Evolutionary conservation across 2,329 filamentous ascomycete species (phyloP).

Genomic region (Coniella vitis): DNA sequence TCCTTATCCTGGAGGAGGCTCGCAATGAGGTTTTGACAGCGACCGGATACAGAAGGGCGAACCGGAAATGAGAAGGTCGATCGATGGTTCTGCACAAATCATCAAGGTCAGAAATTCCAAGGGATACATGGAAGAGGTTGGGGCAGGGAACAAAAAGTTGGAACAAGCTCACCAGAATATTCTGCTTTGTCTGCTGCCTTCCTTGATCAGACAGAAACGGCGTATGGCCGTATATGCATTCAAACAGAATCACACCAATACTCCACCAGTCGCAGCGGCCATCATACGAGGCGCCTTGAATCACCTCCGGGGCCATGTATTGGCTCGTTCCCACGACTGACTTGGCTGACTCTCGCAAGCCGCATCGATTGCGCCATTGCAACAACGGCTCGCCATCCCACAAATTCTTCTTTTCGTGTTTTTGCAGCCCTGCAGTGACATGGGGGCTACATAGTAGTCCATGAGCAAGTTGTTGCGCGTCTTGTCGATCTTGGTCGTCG

Average conservation of each 20-base stretch:
- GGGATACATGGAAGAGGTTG: too few relatives aligned
- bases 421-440: slow-evolving; percentile 32
- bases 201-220: slow-evolving; percentile 78
- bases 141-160: not conserved
- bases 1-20: slow-evolving; percentile 69
- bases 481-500: slow-evolving; percentile 62
- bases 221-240: slow-evolving; percentile 88
- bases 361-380: slow-evolving; percentile 61
- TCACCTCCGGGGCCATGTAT: slow-evolving; percentile 96
- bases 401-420: slow-evolving; percentile 29
- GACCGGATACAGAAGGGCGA: slow-evolving; percentile 56
- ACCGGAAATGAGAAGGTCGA: slow-evolving; percentile 64
- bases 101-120: not conserved
- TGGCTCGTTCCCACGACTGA: slow-evolving; percentile 94
- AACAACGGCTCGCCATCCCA: slow-evolving; percentile 46
- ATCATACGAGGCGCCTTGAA: slow-evolving; percentile 76
- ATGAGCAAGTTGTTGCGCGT: slow-evolving; percentile 32
- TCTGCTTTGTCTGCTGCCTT: slow-evolving; percentile 75
- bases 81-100: slow-evolving; percentile 47
- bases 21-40: slow-evolving; percentile 71
- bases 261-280: slow-evolving; percentile 97
- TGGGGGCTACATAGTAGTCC: slow-evolving; percentile 33
- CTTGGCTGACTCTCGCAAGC: slow-evolving; percentile 66
- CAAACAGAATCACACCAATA: slow-evolving; percentile 86
- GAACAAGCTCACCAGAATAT: slow-evolving; percentile 60